A percentile compares a stretch with the other conserved stretches of the same genome.
phyloP scores from a whole-genome alignment of 2,329 filamentous ascomycete genomes.

The Penicillium sp. region DNA sequence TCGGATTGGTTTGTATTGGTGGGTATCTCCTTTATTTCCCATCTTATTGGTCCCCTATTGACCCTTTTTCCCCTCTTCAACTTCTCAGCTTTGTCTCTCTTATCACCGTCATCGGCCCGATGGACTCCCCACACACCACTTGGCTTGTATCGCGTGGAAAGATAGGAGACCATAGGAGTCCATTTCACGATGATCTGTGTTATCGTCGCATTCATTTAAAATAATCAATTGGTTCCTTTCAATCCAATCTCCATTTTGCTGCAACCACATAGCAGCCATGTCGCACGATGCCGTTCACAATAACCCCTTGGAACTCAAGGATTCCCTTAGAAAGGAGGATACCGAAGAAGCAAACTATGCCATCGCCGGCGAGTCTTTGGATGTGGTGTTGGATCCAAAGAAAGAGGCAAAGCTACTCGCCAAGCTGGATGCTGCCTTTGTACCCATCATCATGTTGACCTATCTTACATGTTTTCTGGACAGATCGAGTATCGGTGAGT shows the following conservation, averaged over 20 bases:
- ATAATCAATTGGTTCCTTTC: background rate
- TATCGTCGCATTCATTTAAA: background rate
- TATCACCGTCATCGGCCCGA: slow-evolving; percentile 16
- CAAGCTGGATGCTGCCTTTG: slow-evolving; percentile 44
- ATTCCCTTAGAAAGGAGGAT: slow-evolving; percentile 11
- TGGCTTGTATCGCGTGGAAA: background rate
- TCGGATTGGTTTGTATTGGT: slow-evolving; percentile 1
- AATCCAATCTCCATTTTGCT: background rate
- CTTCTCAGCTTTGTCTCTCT: background rate
- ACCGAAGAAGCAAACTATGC: slow-evolving; percentile 9
- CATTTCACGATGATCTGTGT: background rate
- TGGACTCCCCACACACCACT: background rate
- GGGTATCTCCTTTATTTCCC: too few relatives aligned
- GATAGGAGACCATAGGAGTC: background rate
- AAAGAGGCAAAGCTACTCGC: slow-evolving; percentile 42
- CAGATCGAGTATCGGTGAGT: slow-evolving; percentile 44
- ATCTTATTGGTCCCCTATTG: background rate
- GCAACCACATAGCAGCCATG: background rate
- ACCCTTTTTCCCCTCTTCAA: background rate
- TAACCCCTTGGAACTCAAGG: slow-evolving; percentile 9
- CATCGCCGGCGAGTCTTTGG: slow-evolving; percentile 14
- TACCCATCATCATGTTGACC: slow-evolving; percentile 48
- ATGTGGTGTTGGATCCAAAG: slow-evolving; percentile 35
- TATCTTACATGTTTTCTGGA: slow-evolving; percentile 51
- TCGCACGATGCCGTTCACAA: background rate